phyloP scores from a whole-genome alignment of 768 basidiomycete species.

The Amanita fuliginea region DNA sequence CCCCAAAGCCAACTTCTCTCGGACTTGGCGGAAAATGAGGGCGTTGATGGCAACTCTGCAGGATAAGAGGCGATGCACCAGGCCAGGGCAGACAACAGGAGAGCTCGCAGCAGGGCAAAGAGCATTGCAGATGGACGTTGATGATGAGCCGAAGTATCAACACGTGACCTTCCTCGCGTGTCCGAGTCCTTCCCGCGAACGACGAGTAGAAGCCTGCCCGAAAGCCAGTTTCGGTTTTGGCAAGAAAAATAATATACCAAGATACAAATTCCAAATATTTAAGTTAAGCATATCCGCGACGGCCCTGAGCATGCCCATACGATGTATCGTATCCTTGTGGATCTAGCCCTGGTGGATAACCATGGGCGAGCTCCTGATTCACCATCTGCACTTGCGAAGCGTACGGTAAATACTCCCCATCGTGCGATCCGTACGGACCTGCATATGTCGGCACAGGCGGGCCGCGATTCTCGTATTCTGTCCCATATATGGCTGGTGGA shows the following conservation, averaged over 20 bases:
- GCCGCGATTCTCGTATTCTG: background rate
- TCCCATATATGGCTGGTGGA: background rate
- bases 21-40: conserved; percentile 27
- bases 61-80: conserved; percentile 14
- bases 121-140: conserved; percentile 10
- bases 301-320: conserved; percentile 3
- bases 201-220: background rate
- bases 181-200: no score
- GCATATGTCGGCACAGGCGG: background rate
- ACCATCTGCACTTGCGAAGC: background rate
- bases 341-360: conserved; percentile 3
- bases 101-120: conserved; percentile 14
- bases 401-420: background rate
- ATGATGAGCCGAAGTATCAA: conserved; percentile 8
- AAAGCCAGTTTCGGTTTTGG: background rate
- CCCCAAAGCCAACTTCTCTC: conserved; percentile 49
- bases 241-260: background rate
- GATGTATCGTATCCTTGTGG: background rate
- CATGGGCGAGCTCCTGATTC: background rate
- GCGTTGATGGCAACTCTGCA: conserved; percentile 15
- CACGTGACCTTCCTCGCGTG: conserved; percentile 29
- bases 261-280: background rate
- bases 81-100: conserved; percentile 13
- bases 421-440: background rate
- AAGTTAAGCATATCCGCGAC: no score